Conservation (phyloP, 257 asterid species). For the Solanum pimpinellifolium region DNA sequence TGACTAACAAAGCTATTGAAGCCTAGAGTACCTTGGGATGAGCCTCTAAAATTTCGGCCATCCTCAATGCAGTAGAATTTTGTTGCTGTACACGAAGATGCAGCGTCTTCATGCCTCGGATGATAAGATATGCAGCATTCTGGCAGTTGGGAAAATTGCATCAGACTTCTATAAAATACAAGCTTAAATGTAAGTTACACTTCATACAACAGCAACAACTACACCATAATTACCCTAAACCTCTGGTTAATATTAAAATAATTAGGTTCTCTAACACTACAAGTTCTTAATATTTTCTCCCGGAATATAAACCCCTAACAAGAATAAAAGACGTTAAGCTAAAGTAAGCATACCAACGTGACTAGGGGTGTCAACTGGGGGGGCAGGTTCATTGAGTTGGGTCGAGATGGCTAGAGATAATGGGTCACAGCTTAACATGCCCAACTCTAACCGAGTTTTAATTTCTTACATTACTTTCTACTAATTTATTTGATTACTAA, state of each 20-base stretch:
- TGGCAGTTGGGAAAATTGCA: conserved; percentile 7
- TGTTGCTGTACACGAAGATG: conserved; percentile 98
- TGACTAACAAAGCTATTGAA: not conserved
- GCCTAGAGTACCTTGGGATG: conserved; percentile 74
- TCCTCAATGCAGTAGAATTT: conserved; percentile 89
- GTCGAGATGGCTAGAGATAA: not conserved
- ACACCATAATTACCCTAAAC: not conserved
- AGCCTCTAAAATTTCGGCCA: conserved; percentile 99
- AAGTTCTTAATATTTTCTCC: not conserved
- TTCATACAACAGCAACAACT: not conserved
- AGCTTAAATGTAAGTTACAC: not conserved
- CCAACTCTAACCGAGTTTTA: not conserved
- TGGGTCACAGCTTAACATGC: not conserved
- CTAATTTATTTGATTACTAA: not conserved
- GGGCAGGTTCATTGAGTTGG: not conserved
- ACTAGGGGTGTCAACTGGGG: not conserved
- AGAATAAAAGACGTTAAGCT: not conserved
- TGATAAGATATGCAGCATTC: conserved; percentile 89
- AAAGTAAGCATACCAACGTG: not conserved
- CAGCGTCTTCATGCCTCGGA: conserved; percentile 99
- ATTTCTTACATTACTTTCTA: not conserved
- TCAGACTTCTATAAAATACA: not conserved
- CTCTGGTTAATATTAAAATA: not conserved
- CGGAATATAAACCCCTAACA: not conserved
- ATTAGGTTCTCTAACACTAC: not conserved